These are phyloP conservation scores for Hemileccinum impolitum DNA, from an alignment of 768 basidiomycete species.

Conservation along the genomic window DNA sequence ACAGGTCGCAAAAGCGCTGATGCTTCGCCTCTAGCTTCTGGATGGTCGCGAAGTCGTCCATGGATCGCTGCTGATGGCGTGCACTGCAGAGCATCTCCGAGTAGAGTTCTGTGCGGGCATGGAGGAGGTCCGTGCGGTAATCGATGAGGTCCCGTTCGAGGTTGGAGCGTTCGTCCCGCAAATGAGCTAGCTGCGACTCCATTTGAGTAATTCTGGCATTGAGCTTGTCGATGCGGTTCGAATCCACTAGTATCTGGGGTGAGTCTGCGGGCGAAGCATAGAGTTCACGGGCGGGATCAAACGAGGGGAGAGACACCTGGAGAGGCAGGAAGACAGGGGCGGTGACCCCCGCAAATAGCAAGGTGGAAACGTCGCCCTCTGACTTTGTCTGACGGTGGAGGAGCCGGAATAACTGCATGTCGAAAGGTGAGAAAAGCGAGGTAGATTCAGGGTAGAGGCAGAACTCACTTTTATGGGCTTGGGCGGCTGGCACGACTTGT, in stretches of 20 bases:
- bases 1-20: slow-evolving; percentile 21
- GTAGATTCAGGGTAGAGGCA: too few species aligned
- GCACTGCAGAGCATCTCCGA: slow-evolving; percentile 27
- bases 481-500: slow-evolving; percentile 18
- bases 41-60: slow-evolving; percentile 24
- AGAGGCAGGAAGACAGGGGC: slow-evolving; percentile 26
- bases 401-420: slow-evolving; percentile 47
- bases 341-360: slow-evolving; percentile 5
- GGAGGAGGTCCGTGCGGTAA: slow-evolving; percentile 26
- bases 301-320: slow-evolving; percentile 20
- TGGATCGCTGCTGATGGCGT: slow-evolving; percentile 23
- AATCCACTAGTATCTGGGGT: not conserved
- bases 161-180: slow-evolving; percentile 13
- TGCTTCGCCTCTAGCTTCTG: slow-evolving; percentile 26
- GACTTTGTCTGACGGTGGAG: slow-evolving; percentile 49
- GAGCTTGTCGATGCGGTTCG: not conserved
- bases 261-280: slow-evolving; percentile 6
- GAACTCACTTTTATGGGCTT: slow-evolving; percentile 16
- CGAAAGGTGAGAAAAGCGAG: not conserved
- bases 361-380: slow-evolving; percentile 35
- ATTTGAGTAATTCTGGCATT: slow-evolving; percentile 9
- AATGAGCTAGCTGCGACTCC: slow-evolving; percentile 10
- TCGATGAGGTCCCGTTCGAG: slow-evolving; percentile 29
- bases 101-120: slow-evolving; percentile 27
- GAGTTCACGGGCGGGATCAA: slow-evolving; percentile 24